Conservation (phyloP, 768 basidiomycete species). For the Paxillus involutus region DNA sequence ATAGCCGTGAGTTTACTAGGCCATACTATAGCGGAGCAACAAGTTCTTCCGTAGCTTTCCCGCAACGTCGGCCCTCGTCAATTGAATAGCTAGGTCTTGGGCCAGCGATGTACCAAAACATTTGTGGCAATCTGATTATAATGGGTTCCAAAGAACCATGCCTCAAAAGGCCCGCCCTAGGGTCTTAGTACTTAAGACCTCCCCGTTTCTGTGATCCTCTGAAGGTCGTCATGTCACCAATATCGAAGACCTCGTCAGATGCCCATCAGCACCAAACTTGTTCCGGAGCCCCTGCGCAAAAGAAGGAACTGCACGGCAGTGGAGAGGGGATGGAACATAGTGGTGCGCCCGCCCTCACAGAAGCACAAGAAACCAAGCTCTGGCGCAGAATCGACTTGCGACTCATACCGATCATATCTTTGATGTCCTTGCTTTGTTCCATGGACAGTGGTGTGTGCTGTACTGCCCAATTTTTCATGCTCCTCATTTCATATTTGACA, state of each 20-base stretch:
- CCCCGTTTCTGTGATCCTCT: not conserved
- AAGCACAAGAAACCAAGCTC: slow-evolving; percentile 48
- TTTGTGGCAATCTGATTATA: too few species aligned
- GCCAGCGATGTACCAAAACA: too few species aligned
- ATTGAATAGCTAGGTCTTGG: too few species aligned
- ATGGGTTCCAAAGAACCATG: too few species aligned
- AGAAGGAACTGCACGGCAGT: too few species aligned
- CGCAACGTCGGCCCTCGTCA: too few species aligned
- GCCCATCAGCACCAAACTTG: slow-evolving; percentile 28
- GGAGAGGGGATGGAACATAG: not conserved
- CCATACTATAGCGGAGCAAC: too few species aligned
- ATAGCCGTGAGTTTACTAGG: too few species aligned
- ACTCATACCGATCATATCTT: slow-evolving; percentile 27
- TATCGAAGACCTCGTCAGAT: slow-evolving; percentile 22
- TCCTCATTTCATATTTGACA: slow-evolving; percentile 17
- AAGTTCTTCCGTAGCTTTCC: too few species aligned
- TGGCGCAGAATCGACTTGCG: slow-evolving; percentile 55
- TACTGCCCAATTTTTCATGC: not conserved
- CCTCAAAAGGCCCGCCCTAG: too few species aligned
- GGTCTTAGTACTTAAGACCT: not conserved
- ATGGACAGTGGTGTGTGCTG: slow-evolving; percentile 51
- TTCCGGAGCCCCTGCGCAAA: not conserved
- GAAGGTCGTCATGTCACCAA: too few species aligned
- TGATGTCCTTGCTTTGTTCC: slow-evolving; percentile 63
- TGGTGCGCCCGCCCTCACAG: slow-evolving; percentile 22